These are phyloP conservation scores for Populus trichocarpa DNA, from an alignment of 441 rosid species.

Conservation along the genomic window DNA sequence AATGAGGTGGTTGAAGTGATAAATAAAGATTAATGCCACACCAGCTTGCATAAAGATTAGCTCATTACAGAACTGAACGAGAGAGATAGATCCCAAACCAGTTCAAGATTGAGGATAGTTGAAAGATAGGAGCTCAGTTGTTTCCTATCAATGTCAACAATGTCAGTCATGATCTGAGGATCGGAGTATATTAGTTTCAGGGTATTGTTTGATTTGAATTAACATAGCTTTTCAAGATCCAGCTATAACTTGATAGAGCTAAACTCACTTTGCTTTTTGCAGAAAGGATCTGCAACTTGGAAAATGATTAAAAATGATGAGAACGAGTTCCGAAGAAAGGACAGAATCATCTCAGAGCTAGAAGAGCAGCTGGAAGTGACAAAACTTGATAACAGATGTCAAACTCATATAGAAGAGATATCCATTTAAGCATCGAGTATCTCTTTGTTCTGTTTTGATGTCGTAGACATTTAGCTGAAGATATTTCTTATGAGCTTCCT, in stretches of 20 bases:
- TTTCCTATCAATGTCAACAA: neutral
- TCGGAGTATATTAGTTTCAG: neutral
- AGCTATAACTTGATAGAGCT: conserved; percentile 1
- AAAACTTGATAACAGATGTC: conserved; percentile 34
- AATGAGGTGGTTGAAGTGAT: neutral
- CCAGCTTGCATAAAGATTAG: neutral
- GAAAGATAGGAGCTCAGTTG: neutral
- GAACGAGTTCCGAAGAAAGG: conserved; percentile 49
- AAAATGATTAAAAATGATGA: conserved; percentile 43
- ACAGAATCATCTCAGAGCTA: conserved; percentile 52
- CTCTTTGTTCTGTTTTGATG: conserved; percentile 9
- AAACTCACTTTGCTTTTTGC: conserved; percentile 20
- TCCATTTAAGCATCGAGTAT: conserved; percentile 31
- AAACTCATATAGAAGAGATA: conserved; percentile 65
- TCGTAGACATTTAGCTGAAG: conserved; percentile 18
- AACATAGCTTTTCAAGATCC: neutral
- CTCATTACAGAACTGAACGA: neutral
- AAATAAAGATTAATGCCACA: neutral
- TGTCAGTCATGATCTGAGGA: neutral
- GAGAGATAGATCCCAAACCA: neutral
- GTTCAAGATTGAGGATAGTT: neutral
- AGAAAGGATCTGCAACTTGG: conserved; percentile 58
- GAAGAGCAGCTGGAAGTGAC: conserved; percentile 50
- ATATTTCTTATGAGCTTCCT: conserved; percentile 31
- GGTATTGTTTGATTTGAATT: neutral